These are phyloP conservation scores for Diaporthe citriasiana DNA, from an alignment of 2,329 filamentous ascomycete species.

Conservation along the genomic window DNA sequence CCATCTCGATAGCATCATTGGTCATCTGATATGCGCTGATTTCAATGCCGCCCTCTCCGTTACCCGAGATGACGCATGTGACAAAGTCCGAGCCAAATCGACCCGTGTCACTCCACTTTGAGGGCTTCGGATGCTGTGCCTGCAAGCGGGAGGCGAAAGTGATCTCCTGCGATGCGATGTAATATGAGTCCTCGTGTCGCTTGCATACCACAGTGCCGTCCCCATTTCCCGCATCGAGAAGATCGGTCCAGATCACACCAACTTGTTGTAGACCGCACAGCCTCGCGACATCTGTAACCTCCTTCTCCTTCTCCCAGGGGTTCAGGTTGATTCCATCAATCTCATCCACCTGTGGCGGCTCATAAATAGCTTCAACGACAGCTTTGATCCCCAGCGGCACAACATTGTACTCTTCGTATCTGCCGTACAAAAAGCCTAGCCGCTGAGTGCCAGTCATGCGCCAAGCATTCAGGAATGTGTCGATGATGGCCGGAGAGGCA, in stretches of 20 bases:
- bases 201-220: slow-evolving; percentile 95
- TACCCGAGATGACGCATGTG: slow-evolving; percentile 94
- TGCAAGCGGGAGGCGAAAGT: slow-evolving; percentile 90
- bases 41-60: slow-evolving; percentile 87
- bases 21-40: slow-evolving; percentile 96
- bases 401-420: slow-evolving; percentile 90
- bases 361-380: slow-evolving; percentile 96
- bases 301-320: slow-evolving; percentile 87
- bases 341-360: slow-evolving; percentile 92
- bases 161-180: slow-evolving; percentile 91
- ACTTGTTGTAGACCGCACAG: slow-evolving; percentile 89
- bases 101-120: slow-evolving; percentile 97
- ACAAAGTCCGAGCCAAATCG: slow-evolving; percentile 97
- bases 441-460: slow-evolving; percentile 86
- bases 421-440: slow-evolving; percentile 90
- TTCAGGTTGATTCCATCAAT: slow-evolving; percentile 87
- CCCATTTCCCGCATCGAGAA: slow-evolving; percentile 83
- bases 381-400: slow-evolving; percentile 96
- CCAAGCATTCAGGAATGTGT: slow-evolving; percentile 94
- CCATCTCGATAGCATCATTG: slow-evolving; percentile 97
- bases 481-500: slow-evolving; percentile 84
- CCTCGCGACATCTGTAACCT: slow-evolving; percentile 83
- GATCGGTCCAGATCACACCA: slow-evolving; percentile 94
- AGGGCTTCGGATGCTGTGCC: slow-evolving; percentile 87
- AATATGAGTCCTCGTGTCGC: slow-evolving; percentile 95